These are phyloP conservation scores for Fusarium sororula DNA, from an alignment of 2,329 filamentous ascomycete species.

Conservation along the genomic window DNA sequence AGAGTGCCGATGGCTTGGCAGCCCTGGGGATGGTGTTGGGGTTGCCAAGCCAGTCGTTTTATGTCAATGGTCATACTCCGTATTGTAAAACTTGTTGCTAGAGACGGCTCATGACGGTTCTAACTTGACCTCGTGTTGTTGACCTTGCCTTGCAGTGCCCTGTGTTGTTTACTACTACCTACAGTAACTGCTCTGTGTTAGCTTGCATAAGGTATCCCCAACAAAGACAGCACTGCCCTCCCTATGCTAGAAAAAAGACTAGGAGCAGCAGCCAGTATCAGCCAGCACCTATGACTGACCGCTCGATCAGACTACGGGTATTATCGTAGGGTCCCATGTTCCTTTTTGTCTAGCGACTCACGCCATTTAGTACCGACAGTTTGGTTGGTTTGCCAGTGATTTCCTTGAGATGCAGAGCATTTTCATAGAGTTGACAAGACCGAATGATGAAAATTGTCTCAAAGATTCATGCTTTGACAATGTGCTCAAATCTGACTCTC, in stretches of 20 bases:
- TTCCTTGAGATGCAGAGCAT: background rate
- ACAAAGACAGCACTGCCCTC: slow-evolving; percentile 11
- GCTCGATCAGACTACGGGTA: slow-evolving; percentile 17
- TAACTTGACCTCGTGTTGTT: background rate
- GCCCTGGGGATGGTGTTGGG: background rate
- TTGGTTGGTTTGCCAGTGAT: background rate
- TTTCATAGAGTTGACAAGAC: background rate
- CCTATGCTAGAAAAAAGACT: background rate
- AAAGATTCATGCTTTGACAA: slow-evolving; percentile 7
- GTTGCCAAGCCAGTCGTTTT: background rate
- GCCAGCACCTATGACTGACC: slow-evolving; percentile 4
- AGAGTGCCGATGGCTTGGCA: background rate
- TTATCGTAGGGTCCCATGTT: slow-evolving; percentile 16
- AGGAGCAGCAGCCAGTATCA: background rate
- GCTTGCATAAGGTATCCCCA: background rate
- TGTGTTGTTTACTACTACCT: background rate
- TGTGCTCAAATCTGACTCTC: slow-evolving; percentile 3
- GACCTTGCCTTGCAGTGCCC: background rate
- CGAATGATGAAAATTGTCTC: slow-evolving; percentile 1
- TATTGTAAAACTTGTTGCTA: background rate
- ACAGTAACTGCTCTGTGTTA: background rate
- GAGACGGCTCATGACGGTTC: slow-evolving; percentile 4
- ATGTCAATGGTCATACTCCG: background rate
- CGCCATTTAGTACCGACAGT: background rate
- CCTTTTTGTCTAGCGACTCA: slow-evolving; percentile 8